Percentiles rank a stretch among this genome's conserved stretches.
Evolutionary conservation across 345 rosid species (phyloP).

Genomic region (Eucalyptus shirleyi): DNA sequence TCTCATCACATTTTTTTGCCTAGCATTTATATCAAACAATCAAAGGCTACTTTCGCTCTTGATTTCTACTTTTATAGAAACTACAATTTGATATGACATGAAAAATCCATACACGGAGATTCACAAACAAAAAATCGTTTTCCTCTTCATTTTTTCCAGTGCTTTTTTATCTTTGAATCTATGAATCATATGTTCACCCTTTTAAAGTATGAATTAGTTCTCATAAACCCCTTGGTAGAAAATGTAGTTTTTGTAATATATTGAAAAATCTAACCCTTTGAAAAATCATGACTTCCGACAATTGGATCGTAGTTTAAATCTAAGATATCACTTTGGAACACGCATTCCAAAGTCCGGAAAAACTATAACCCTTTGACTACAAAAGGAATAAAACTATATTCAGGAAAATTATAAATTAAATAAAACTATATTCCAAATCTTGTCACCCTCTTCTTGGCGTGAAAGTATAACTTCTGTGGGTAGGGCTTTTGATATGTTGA

Average conservation of each 20-base stretch:
- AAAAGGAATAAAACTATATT: background rate
- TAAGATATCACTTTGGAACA: background rate
- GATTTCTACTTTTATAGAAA: no score
- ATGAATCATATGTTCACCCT: background rate
- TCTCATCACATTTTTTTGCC: background rate
- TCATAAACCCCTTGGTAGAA: background rate
- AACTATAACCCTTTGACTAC: background rate
- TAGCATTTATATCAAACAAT: background rate
- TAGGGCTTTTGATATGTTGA: background rate
- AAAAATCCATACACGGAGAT: accelerated
- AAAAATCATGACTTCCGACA: background rate
- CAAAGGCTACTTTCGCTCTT: accelerated
- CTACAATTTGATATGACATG: background rate
- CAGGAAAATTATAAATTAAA: background rate
- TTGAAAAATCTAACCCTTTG: background rate
- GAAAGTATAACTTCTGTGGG: background rate
- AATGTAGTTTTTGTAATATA: background rate
- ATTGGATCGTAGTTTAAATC: background rate
- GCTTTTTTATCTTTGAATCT: background rate
- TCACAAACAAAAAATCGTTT: background rate
- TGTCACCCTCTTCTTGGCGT: background rate
- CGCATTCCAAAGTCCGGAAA: background rate
- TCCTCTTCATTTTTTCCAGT: background rate
- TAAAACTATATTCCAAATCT: background rate
- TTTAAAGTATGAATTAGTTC: background rate